These are phyloP conservation scores for Candida wancherniae DNA, from an alignment of 805 yeast genomes.

Conservation along the genomic window DNA sequence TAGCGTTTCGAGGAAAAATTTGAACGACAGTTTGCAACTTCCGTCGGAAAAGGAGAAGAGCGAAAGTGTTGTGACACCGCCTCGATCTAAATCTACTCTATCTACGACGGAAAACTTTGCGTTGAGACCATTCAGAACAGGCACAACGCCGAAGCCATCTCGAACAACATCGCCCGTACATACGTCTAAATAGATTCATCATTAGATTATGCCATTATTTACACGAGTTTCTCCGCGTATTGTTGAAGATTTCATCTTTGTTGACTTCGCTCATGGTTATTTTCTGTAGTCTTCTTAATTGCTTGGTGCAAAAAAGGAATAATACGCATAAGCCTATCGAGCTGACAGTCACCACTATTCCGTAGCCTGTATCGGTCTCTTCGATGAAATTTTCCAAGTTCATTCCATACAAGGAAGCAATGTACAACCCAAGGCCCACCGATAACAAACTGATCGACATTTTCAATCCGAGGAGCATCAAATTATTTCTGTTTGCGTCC, in stretches of 20 bases:
- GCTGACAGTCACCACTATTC: conserved; percentile 36
- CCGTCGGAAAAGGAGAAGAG: too few relatives aligned
- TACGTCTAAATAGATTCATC: too few relatives aligned
- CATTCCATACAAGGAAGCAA: conserved; percentile 94
- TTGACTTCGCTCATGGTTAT: conserved; percentile 59
- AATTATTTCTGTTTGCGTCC: conserved; percentile 89
- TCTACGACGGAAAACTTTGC: conserved; percentile 30
- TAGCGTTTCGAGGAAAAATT: too few relatives aligned
- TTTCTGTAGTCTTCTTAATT: conserved; percentile 61
- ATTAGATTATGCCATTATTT: too few relatives aligned
- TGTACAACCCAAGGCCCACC: conserved; percentile 71
- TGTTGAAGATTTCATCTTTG: conserved; percentile 9
- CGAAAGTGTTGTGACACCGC: too few relatives aligned
- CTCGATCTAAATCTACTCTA: too few relatives aligned
- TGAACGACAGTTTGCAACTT: too few relatives aligned
- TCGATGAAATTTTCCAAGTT: conserved; percentile 90
- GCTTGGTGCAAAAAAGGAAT: conserved; percentile 50
- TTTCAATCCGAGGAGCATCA: conserved; percentile 81
- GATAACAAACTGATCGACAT: conserved; percentile 82
- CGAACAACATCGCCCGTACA: conserved; percentile 34
- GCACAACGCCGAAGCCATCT: conserved; percentile 36
- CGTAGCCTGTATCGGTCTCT: conserved; percentile 70
- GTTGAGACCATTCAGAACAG: conserved; percentile 39
- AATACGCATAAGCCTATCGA: conserved; percentile 42
- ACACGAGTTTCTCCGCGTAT: conserved; percentile 3